Percentiles rank a stretch among this genome's conserved stretches.
Evolutionary conservation across 768 basidiomycete genomes (phyloP).

Genomic region (Podaxis carcinomalis): DNA sequence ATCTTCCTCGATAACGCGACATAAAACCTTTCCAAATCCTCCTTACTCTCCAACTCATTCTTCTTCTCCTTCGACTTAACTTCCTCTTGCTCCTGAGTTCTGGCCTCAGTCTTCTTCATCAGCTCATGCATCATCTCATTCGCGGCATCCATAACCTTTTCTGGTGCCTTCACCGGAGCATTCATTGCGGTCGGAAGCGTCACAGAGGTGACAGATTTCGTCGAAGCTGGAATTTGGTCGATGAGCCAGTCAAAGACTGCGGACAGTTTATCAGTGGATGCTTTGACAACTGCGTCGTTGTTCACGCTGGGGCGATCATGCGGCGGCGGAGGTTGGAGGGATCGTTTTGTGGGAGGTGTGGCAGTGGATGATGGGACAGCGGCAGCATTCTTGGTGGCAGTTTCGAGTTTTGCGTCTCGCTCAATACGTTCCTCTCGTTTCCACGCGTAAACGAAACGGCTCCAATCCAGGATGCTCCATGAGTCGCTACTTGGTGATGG

Average conservation of each 20-base stretch:
- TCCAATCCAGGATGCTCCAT: slow-evolving; percentile 59
- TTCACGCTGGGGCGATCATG: slow-evolving; percentile 10
- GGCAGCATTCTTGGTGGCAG: background rate
- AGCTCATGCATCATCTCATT: slow-evolving; percentile 1
- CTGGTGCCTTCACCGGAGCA: slow-evolving; percentile 7
- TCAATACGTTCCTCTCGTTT: slow-evolving; percentile 47
- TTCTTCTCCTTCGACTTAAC: slow-evolving; percentile 22
- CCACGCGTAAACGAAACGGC: slow-evolving; percentile 57
- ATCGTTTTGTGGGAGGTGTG: background rate
- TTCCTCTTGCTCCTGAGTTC: slow-evolving; percentile 22
- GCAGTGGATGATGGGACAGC: background rate
- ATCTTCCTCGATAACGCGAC: slow-evolving; percentile 84
- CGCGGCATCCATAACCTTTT: slow-evolving; percentile 7
- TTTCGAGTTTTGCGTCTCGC: slow-evolving; percentile 18
- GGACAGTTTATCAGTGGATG: slow-evolving; percentile 69
- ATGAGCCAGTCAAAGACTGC: slow-evolving; percentile 78
- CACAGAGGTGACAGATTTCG: slow-evolving; percentile 1
- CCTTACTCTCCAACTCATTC: slow-evolving; percentile 59
- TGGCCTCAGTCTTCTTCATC: slow-evolving; percentile 7
- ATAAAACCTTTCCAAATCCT: slow-evolving; percentile 86
- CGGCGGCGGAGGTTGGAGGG: background rate
- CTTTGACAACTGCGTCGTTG: slow-evolving; percentile 55
- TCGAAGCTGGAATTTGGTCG: slow-evolving; percentile 55
- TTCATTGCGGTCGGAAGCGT: background rate
- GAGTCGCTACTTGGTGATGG: slow-evolving; percentile 23